Conservation (phyloP, 1,284 basidiomycete genomes). For the Apiotrichum veenhuisii region DNA sequence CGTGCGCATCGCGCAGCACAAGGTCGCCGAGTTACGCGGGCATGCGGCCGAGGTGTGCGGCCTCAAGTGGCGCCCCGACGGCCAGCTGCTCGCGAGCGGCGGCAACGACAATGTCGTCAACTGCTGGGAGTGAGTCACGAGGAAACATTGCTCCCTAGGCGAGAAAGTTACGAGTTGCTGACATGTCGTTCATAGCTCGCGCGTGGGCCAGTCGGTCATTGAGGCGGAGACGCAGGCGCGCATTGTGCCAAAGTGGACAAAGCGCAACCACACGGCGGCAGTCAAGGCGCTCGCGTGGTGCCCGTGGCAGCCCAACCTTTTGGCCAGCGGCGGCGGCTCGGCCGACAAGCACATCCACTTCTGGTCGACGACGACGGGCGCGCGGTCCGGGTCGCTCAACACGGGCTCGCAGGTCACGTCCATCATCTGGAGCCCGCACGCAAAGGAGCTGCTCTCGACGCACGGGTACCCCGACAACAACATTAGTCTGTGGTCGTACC, state of each 20-base stretch:
- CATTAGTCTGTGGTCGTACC: conserved; percentile 53
- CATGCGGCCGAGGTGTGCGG: conserved; percentile 77
- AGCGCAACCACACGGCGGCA: conserved; percentile 88
- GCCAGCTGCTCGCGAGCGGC: conserved; percentile 84
- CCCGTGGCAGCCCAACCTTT: conserved; percentile 87
- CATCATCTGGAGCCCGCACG: conserved; percentile 80
- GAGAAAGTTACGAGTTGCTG: background rate
- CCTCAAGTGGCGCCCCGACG: conserved; percentile 68
- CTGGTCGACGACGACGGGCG: conserved; percentile 87
- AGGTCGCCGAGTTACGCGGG: conserved; percentile 80
- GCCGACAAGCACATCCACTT: conserved; percentile 91
- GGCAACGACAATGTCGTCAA: conserved; percentile 97
- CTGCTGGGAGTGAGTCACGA: conserved; percentile 70
- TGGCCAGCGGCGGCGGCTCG: conserved; percentile 92
- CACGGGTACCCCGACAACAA: conserved; percentile 81
- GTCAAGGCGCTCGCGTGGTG: conserved; percentile 98
- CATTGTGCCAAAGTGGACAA: conserved; percentile 79
- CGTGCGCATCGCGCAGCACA: conserved; percentile 78
- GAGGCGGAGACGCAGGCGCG: conserved; percentile 55
- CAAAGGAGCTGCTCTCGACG: conserved; percentile 86
- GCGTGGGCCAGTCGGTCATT: conserved; percentile 52
- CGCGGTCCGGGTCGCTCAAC: conserved; percentile 74
- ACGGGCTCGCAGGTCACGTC: conserved; percentile 90
- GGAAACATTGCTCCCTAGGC: no score
- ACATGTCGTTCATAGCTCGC: conserved; percentile 51